A percentile compares a stretch with the other conserved stretches of the same genome.
phyloP scores from a whole-genome alignment of 805 yeast species.

The Candida ortonii region DNA sequence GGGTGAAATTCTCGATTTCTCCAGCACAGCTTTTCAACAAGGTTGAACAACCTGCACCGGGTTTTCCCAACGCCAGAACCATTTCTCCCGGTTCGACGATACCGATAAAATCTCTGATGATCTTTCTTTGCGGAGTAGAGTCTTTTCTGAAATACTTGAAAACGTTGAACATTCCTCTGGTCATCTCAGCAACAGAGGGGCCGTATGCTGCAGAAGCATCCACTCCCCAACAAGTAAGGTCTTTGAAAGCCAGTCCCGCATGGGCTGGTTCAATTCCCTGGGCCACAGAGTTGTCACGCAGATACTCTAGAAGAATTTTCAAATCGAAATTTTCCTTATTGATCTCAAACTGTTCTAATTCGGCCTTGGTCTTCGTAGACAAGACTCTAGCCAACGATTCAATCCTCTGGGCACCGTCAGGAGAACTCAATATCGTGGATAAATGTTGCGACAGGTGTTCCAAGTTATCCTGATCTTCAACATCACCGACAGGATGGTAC shows the following conservation, averaged over 20 bases:
- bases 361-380: constrained; percentile 46
- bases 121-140: constrained; percentile 32
- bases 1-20: constrained; percentile 41
- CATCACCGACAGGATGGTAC: constrained; percentile 24
- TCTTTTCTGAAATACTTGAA: constrained; percentile 32
- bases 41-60: constrained; percentile 81
- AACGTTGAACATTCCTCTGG: constrained; percentile 34
- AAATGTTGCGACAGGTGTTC: constrained; percentile 28
- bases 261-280: constrained; percentile 48
- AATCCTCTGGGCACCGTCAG: constrained; percentile 34
- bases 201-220: constrained; percentile 55
- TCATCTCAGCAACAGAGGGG: constrained; percentile 44
- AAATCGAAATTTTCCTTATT: constrained; percentile 47
- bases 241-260: constrained; percentile 49
- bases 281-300: constrained; percentile 36
- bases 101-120: constrained; percentile 42
- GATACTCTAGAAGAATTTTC: constrained; percentile 39
- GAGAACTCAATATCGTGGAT: constrained; percentile 26
- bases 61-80: constrained; percentile 67
- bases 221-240: constrained; percentile 43
- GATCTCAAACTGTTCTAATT: constrained; percentile 44
- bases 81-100: constrained; percentile 58
- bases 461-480: constrained; percentile 25
- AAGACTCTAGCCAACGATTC: constrained; percentile 50
- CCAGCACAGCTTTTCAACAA: constrained; percentile 62